phyloP scores from a whole-genome alignment of 768 basidiomycete genomes.

The Collybia sordida region DNA sequence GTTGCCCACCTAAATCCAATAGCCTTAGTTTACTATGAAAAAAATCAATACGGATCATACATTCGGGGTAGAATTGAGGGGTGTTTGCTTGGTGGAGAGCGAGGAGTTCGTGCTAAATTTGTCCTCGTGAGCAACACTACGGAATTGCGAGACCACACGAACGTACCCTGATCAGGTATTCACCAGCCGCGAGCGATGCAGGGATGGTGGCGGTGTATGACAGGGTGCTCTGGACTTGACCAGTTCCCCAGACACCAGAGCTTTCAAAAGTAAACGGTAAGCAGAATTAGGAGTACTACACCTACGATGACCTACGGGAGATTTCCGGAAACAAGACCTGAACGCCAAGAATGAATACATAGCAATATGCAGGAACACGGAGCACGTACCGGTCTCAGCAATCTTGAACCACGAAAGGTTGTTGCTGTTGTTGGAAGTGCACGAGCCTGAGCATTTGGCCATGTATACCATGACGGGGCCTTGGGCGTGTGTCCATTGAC shows the following conservation, averaged over 20 bases:
- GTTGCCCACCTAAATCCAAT: conserved; percentile 25
- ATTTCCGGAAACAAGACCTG: conserved; percentile 27
- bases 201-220: conserved; percentile 33
- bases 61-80: conserved; percentile 40
- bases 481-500: conserved; percentile 33
- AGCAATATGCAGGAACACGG: not conserved
- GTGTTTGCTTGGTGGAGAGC: conserved; percentile 38
- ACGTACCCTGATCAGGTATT: conserved; percentile 36
- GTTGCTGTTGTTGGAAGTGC: conserved; percentile 30
- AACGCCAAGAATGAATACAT: not conserved
- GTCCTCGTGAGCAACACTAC: not conserved
- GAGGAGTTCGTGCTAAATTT: conserved; percentile 30
- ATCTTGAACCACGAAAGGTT: conserved; percentile 39
- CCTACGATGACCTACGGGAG: conserved; percentile 16
- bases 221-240: conserved; percentile 24
- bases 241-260: conserved; percentile 28
- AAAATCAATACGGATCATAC: conserved; percentile 8
- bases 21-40: not conserved
- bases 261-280: conserved; percentile 4
- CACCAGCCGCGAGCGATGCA: conserved; percentile 28
- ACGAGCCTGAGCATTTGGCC: conserved; percentile 31
- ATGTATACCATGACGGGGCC: conserved; percentile 38
- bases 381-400: conserved; percentile 24
- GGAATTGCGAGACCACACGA: not conserved
- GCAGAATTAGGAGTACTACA: not conserved